Base-by-base conservation (phyloP, 768 basidiomycete species). In the Tylopilus rubrobrunneus region DNA sequence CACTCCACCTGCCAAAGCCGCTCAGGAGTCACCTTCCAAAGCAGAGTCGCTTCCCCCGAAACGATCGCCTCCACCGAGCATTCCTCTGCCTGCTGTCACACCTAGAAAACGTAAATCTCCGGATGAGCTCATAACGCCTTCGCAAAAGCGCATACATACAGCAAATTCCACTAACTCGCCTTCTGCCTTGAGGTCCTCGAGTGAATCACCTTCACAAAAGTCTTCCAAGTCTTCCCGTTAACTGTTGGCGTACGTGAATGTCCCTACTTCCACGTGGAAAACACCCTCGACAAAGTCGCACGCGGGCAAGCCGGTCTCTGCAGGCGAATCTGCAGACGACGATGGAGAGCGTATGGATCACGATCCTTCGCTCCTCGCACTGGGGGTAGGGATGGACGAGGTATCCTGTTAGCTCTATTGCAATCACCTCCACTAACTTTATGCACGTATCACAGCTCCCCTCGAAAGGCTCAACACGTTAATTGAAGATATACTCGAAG, bases 401-500 rank as follows among this genome's bases (percentile, higher is more conserved):
- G 87, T 88, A 69, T 19, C 11, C 33, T 9, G 5, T 43, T 14
- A 33, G 37, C 27, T 49, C 44, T 25, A 31, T 25, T 15, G n/a
- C 3, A 9, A 27, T 25, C 27, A 4, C 8, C 1, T 1, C n/a
- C 48, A 23, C 48, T 49, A 51, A 59, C 55, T 34, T 39, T 15
- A 8, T 15, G 5, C 37, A 7, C 21, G 48, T 21, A 43, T 53
- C 27, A 23, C 33, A 86, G 87, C 71, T 2, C 86, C 88, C 0
- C 68, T 89, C 5, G 87, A 94, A 62, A 95, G 89, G 66, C 76
- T 98, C 10, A 76, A 74, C 0, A 82, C 83, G 3, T 71, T 92
- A 17, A 73, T 96, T 1, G 90, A 93, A 57, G 92, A 96, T 49
- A 79, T 97, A 15, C 89, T 96, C 52, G 86, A 89, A 57, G 84